phyloP scores from a whole-genome alignment of 192 early-diverging fungal genomes.

The Entomortierella lignicola region DNA sequence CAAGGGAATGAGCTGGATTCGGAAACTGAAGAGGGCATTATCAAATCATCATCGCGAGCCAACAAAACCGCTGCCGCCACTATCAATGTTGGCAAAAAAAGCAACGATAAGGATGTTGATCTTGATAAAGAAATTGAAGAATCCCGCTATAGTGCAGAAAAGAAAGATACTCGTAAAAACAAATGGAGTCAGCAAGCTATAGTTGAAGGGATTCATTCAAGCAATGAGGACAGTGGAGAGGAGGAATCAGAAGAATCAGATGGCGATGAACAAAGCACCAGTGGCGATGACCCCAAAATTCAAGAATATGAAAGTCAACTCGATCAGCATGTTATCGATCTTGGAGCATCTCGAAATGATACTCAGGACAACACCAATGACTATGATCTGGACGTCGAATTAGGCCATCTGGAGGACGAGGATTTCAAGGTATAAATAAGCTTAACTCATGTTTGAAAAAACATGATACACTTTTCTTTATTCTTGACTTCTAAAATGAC shows the following conservation, averaged over 20 bases:
- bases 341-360: not conserved
- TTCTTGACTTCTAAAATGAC: not conserved
- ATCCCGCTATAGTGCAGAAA: conserved; percentile 33
- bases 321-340: conserved; percentile 37
- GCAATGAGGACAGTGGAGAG: not conserved
- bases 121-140: conserved; percentile 16
- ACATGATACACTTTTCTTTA: not conserved
- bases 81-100: not conserved
- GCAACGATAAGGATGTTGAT: not conserved
- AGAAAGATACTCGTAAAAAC: conserved; percentile 10
- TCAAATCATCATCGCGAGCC: not conserved
- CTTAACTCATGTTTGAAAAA: not conserved
- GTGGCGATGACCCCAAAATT: not conserved
- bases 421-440: conserved; percentile 37
- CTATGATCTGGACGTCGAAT: conserved; percentile 21
- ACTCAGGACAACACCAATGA: not conserved
- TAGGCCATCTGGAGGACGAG: conserved; percentile 33
- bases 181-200: not conserved
- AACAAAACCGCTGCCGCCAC: not conserved
- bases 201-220: not conserved
- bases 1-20: conserved; percentile 16
- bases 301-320: not conserved
- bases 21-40: conserved; percentile 4
- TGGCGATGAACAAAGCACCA: not conserved
- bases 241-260: not conserved